Percentiles rank a stretch among this genome's conserved stretches.
Evolutionary conservation across 2,329 filamentous ascomycete genomes (phyloP).

Genomic region (Emmonsia crescens): DNA sequence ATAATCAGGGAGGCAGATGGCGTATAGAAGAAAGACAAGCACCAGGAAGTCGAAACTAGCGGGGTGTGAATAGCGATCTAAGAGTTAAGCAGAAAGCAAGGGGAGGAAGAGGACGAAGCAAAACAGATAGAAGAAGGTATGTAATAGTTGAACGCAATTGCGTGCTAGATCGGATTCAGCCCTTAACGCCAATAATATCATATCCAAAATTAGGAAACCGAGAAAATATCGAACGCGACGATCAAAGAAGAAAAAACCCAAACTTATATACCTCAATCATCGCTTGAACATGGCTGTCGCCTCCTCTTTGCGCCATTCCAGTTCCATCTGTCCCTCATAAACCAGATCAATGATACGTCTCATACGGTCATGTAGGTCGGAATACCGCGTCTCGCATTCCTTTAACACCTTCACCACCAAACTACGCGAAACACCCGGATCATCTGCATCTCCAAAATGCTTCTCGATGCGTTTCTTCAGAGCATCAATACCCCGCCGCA

Average conservation of each 20-base stretch:
- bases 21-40: neutral
- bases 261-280: conserved; percentile 14
- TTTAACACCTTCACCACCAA: conserved; percentile 50
- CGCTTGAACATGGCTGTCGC: conserved; percentile 32
- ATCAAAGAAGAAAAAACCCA: neutral
- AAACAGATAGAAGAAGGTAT: neutral
- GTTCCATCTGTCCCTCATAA: conserved; percentile 37
- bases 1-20: neutral
- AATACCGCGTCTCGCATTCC: conserved; percentile 49
- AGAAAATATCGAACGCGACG: neutral
- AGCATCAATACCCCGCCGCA: conserved; percentile 80
- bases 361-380: conserved; percentile 42
- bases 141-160: neutral
- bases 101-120: neutral
- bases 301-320: conserved; percentile 40
- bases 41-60: neutral
- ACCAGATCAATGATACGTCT: conserved; percentile 34
- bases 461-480: conserved; percentile 90
- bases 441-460: conserved; percentile 86
- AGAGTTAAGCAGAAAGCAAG: neutral
- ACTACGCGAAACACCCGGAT: conserved; percentile 52
- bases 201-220: neutral
- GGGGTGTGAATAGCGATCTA: neutral
- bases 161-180: neutral
- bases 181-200: neutral